Base-by-base conservation (phyloP, 768 basidiomycete species). In the Rhizopogon vinicolor region DNA sequence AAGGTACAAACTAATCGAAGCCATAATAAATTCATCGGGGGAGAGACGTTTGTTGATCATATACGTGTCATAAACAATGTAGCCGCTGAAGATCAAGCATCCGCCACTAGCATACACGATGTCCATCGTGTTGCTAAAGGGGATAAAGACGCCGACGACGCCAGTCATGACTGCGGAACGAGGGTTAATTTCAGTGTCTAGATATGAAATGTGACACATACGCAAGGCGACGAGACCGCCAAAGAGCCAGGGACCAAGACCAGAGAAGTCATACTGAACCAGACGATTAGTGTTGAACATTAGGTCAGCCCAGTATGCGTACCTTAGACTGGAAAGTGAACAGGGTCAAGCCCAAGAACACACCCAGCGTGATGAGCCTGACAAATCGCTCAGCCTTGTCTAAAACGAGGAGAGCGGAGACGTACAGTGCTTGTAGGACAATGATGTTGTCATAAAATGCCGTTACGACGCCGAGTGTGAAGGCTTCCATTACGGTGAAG, bases 301-400 rank as follows among this genome's bases (percentile, higher is more conserved):
- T 6, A 57, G 42, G 13, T 33, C 42, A 53, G 19, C 40, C 16
- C 14, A 31, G 57, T 18, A 29, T 13, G 52, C 76, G 18, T 58
- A 89, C 90, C 79, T 96, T 96, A 55, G 90, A 91, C 69, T 96
- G 94, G 68, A 97, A 77, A 1, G 97, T 98, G 76, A 97, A 98
- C 51, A 98, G 70, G 0, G 95, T 98, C 58, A 99, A 73, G 6
- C 95, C 97, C 41, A 93, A 71, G 81, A 99, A 98, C 44, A 98
- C 87, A 13, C 93, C 93, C 3, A 91, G 74, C 0, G 95, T 97
- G 64, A 98, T 93, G 51, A 96, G 71, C 52, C 88, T 87, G 67
- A 19, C 44, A 35, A 41, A 43, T 22, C 25, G 14, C 7, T 49
- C 19, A 41, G 37, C 52, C 37, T 63, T 64, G 33, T 62, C 54